These are phyloP conservation scores for Acacia concinna DNA, from an alignment of 331 rosid genomes.

Conservation along the genomic window DNA sequence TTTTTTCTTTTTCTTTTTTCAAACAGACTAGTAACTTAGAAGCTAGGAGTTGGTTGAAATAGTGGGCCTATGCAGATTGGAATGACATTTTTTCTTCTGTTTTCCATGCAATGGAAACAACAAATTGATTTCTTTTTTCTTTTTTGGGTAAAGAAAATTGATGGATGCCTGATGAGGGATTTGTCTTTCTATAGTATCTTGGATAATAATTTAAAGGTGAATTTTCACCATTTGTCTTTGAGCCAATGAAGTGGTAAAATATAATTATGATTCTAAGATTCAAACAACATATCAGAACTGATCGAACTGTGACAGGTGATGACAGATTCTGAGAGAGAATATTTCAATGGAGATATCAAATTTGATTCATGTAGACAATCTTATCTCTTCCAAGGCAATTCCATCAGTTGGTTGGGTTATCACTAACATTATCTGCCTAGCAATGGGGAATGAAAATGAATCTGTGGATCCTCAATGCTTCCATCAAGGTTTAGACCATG, in stretches of 20 bases:
- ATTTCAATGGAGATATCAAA: constrained; percentile 60
- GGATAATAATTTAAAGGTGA: neutral
- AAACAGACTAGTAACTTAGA: neutral
- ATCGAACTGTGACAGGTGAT: constrained; percentile 90
- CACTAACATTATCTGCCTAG: constrained; percentile 70
- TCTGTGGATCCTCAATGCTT: constrained; percentile 55
- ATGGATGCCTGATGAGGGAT: neutral
- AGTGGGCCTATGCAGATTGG: neutral
- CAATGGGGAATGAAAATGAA: constrained; percentile 54
- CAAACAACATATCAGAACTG: constrained; percentile 71
- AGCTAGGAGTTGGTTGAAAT: neutral
- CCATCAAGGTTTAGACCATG: constrained; percentile 63
- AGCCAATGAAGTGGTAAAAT: constrained; percentile 27
- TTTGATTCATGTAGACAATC: constrained; percentile 47
- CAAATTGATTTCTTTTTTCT: neutral
- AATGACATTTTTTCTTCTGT: constrained; percentile 24
- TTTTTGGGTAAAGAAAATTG: neutral
- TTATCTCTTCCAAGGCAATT: constrained; percentile 49
- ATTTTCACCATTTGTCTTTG: constrained; percentile 8
- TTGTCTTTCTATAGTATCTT: neutral
- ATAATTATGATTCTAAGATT: constrained; percentile 42
- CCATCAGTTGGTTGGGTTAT: constrained; percentile 97
- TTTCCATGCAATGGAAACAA: neutral
- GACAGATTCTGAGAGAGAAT: constrained; percentile 86
- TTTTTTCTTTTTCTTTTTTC: neutral